A percentile compares a stretch with the other conserved stretches of the same genome.
phyloP scores from a whole-genome alignment of 1,284 basidiomycete genomes.

The Earliella scabrosa region DNA sequence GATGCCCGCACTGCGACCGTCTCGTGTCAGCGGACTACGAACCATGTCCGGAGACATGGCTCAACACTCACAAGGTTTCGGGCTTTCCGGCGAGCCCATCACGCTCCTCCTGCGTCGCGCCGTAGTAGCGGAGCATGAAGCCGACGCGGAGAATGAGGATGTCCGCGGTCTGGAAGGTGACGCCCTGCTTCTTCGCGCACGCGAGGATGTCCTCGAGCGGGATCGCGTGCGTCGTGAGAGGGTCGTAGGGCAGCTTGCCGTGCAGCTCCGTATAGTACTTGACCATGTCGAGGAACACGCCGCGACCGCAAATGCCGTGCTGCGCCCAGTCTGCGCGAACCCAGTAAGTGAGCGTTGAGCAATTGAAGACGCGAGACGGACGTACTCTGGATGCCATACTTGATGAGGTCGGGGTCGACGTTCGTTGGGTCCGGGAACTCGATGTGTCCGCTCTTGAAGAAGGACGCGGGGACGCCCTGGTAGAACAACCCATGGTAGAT shows the following conservation, averaged over 20 bases:
- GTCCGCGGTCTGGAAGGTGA: slow-evolving; percentile 57
- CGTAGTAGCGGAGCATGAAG: slow-evolving; percentile 65
- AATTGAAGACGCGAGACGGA: slow-evolving; percentile 2
- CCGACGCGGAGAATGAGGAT: slow-evolving; percentile 67
- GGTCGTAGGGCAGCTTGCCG: slow-evolving; percentile 60
- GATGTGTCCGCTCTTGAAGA: slow-evolving; percentile 51
- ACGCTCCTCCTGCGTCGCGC: slow-evolving; percentile 49
- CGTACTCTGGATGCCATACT: slow-evolving; percentile 71
- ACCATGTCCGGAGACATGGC: too few species aligned
- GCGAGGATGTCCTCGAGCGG: slow-evolving; percentile 61
- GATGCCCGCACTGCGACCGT: slow-evolving; percentile 58
- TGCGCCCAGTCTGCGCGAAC: slow-evolving; percentile 66
- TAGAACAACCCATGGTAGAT: slow-evolving; percentile 62
- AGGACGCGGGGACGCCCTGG: slow-evolving; percentile 55
- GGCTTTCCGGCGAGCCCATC: slow-evolving; percentile 45
- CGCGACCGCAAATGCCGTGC: slow-evolving; percentile 76
- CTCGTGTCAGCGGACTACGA: neutral
- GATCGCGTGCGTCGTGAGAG: slow-evolving; percentile 63
- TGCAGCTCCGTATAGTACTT: slow-evolving; percentile 51
- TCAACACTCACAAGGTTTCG: slow-evolving; percentile 42
- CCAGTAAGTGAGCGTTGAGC: neutral
- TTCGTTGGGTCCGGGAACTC: slow-evolving; percentile 53
- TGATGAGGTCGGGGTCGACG: slow-evolving; percentile 52
- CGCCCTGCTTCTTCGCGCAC: slow-evolving; percentile 58
- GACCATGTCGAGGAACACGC: slow-evolving; percentile 70